These are phyloP conservation scores for Solanum lycopersicoides DNA, from an alignment of 257 asterid species.

Conservation along the genomic window DNA sequence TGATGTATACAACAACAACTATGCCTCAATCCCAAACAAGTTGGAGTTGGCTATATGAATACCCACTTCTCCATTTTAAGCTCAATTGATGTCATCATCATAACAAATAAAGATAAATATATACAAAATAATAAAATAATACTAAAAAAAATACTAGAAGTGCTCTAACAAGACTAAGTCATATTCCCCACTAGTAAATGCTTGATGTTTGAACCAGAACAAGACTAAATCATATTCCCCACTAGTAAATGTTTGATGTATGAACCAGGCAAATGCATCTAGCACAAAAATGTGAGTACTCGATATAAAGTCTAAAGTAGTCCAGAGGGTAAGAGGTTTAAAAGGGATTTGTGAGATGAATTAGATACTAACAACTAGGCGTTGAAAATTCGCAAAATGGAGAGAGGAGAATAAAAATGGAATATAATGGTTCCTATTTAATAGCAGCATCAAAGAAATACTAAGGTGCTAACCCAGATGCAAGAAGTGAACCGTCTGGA, in stretches of 20 bases:
- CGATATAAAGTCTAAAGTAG: background rate
- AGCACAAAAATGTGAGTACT: background rate
- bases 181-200: background rate
- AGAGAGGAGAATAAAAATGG: background rate
- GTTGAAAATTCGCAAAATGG: background rate
- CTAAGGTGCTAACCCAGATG: constrained; percentile 73
- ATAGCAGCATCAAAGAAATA: background rate
- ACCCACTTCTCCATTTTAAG: background rate
- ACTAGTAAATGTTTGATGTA: background rate
- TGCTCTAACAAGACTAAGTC: background rate
- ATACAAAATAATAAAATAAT: background rate
- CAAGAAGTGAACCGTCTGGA: constrained; percentile 88
- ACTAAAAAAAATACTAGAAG: background rate
- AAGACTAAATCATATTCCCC: background rate
- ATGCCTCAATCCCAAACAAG: background rate
- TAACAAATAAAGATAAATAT: background rate
- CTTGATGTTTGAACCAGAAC: background rate
- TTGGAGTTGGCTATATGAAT: background rate
- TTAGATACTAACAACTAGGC: background rate
- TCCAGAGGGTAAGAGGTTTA: background rate
- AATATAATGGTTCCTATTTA: background rate
- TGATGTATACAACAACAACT: background rate
- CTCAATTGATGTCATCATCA: background rate
- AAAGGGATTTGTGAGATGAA: background rate
- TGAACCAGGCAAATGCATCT: background rate